Evolutionary conservation across 352 stramenopile species (phyloP).

Genomic region (Phytophthora ramorum): DNA sequence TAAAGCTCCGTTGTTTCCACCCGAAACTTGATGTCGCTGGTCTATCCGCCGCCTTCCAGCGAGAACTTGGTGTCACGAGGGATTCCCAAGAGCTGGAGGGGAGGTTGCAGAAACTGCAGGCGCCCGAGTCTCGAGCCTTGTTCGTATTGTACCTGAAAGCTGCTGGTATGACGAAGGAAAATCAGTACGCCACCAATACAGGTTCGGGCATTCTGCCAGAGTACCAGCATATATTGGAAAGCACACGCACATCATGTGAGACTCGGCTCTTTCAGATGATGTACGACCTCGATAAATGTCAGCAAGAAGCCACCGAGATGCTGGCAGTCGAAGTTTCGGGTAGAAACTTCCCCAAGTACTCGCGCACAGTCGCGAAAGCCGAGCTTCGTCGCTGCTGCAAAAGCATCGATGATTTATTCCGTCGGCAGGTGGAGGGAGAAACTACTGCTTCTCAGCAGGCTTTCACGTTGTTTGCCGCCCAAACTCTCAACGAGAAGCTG

Average conservation of each 20-base stretch:
- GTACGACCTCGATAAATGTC: constrained; percentile 69
- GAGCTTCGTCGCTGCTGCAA: constrained; percentile 61
- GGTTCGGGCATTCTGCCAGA: constrained; percentile 47
- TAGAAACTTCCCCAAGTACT: constrained; percentile 72
- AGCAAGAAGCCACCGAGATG: constrained; percentile 50
- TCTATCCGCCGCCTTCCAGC: constrained; percentile 48
- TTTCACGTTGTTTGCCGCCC: constrained; percentile 53
- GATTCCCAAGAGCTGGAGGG: constrained; percentile 45
- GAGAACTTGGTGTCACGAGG: constrained; percentile 48
- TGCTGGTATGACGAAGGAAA: constrained; percentile 45
- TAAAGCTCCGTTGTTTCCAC: constrained; percentile 66
- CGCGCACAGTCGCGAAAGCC: constrained; percentile 50
- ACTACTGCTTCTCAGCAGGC: constrained; percentile 49
- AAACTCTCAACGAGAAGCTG: constrained; percentile 55
- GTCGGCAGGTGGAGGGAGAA: constrained; percentile 24
- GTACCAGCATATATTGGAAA: constrained; percentile 59
- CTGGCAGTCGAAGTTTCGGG: constrained; percentile 63
- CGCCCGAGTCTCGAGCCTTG: constrained; percentile 42
- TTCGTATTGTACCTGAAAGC: constrained; percentile 64
- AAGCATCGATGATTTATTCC: constrained; percentile 63
- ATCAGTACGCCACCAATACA: constrained; percentile 33
- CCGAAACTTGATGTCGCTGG: constrained; percentile 48
- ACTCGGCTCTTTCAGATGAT: constrained; percentile 68
- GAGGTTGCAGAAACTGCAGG: constrained; percentile 50
- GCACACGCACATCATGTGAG: constrained; percentile 61